Conservation (phyloP, 78 protist genomes). For the Cyanophora paradoxa region DNA sequence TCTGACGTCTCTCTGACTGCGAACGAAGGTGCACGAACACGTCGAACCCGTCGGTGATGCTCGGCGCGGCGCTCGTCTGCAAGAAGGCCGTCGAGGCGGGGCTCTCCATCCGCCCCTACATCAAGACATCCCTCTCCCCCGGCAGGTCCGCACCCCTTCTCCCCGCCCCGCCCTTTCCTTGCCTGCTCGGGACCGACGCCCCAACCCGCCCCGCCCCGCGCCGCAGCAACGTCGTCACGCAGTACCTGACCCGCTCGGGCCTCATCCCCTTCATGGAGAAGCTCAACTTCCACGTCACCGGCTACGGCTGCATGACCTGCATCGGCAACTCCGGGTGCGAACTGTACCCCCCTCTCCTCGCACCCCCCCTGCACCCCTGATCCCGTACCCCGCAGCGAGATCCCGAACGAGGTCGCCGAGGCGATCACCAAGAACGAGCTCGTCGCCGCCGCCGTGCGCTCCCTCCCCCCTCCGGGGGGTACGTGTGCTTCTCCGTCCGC, state of each 20-base stretch:
- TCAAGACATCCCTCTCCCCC: conserved; percentile 76
- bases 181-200: too few relatives aligned
- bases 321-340: conserved; percentile 53
- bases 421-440: conserved; percentile 54
- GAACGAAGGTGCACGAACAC: conserved; percentile 92
- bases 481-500: neutral
- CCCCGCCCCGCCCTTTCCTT: neutral
- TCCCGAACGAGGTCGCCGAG: conserved; percentile 47
- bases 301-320: conserved; percentile 85
- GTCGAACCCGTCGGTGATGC: conserved; percentile 80
- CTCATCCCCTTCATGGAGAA: conserved; percentile 42
- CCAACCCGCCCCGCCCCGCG: neutral
- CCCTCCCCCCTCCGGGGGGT: neutral
- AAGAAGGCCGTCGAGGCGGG: conserved; percentile 69
- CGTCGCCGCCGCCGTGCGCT: conserved; percentile 58
- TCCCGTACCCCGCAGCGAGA: conserved; percentile 52
- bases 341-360: too few relatives aligned
- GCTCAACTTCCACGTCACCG: conserved; percentile 67
- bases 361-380: too few relatives aligned
- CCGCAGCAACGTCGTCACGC: conserved; percentile 61
- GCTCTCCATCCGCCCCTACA: conserved; percentile 54
- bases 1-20: too few relatives aligned
- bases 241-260: conserved; percentile 59
- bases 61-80: conserved; percentile 83
- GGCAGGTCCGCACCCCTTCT: conserved; percentile 39